These are phyloP conservation scores for Pseudogymnoascus sp. DNA, from an alignment of 2,329 filamentous ascomycete genomes.

Conservation along the genomic window DNA sequence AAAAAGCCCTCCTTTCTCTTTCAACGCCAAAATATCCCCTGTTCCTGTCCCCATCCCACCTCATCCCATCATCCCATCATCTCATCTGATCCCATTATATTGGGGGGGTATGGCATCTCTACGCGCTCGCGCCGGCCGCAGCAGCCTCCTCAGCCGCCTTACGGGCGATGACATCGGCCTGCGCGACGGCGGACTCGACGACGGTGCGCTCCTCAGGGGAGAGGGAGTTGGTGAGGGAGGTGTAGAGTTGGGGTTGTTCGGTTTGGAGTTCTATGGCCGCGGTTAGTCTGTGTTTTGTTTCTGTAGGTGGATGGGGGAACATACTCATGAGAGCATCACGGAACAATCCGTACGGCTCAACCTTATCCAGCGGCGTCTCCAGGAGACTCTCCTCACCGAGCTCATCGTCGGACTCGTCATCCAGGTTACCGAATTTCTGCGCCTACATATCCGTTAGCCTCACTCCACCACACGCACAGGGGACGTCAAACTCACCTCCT, in stretches of 20 bases:
- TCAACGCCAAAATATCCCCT: background rate
- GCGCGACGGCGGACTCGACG: constrained; percentile 64
- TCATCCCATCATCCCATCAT: background rate
- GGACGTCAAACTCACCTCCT: constrained; percentile 54
- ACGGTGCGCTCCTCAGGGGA: constrained; percentile 73
- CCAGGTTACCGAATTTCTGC: constrained; percentile 70
- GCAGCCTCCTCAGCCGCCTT: constrained; percentile 18
- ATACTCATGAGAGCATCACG: constrained; percentile 73
- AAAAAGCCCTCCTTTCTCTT: background rate
- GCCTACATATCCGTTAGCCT: constrained; percentile 45
- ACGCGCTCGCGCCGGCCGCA: background rate
- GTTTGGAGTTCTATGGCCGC: constrained; percentile 66
- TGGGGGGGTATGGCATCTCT: background rate
- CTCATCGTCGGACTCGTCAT: constrained; percentile 73
- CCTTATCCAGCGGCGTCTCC: constrained; percentile 88
- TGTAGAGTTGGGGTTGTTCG: constrained; percentile 84
- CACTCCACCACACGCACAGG: background rate
- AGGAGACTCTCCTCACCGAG: constrained; percentile 89
- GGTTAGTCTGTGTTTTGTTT: constrained; percentile 11
- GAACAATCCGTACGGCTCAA: constrained; percentile 91
- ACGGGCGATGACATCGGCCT: constrained; percentile 25
- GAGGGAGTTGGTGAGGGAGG: constrained; percentile 70
- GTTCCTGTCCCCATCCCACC: background rate
- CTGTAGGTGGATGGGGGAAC: constrained; percentile 27
- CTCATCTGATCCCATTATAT: background rate